Evolutionary conservation across 2,329 filamentous ascomycete genomes (phyloP).

Genomic region (Lachnellula hyalina): DNA sequence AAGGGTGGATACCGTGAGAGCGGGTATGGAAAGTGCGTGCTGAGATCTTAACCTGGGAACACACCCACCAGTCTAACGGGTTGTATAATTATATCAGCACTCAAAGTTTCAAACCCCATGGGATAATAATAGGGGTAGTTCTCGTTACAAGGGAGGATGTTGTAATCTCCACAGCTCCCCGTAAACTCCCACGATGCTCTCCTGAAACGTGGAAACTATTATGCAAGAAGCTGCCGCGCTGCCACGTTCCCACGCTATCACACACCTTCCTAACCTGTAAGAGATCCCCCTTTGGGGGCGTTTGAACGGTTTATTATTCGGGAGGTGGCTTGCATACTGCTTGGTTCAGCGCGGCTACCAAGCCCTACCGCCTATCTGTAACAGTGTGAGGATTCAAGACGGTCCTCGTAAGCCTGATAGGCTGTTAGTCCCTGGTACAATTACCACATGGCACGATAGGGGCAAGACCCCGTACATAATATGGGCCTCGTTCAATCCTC

Average conservation of each 20-base stretch:
- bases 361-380: not conserved
- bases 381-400: not conserved
- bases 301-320: not conserved
- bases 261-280: not conserved
- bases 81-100: not conserved
- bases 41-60: too few relatives aligned
- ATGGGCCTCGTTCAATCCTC: not conserved
- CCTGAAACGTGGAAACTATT: not conserved
- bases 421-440: not conserved
- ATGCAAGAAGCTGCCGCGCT: not conserved
- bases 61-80: not conserved
- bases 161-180: not conserved
- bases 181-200: not conserved
- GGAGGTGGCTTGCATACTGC: not conserved
- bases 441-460: not conserved
- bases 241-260: not conserved
- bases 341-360: not conserved
- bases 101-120: not conserved
- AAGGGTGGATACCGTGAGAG: not conserved
- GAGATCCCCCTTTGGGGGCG: not conserved
- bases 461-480: not conserved
- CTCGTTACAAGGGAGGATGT: not conserved
- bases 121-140: not conserved
- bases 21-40: not conserved
- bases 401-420: not conserved